Conservation (phyloP, 106 monocot species). For the Dendrobium officinale region DNA sequence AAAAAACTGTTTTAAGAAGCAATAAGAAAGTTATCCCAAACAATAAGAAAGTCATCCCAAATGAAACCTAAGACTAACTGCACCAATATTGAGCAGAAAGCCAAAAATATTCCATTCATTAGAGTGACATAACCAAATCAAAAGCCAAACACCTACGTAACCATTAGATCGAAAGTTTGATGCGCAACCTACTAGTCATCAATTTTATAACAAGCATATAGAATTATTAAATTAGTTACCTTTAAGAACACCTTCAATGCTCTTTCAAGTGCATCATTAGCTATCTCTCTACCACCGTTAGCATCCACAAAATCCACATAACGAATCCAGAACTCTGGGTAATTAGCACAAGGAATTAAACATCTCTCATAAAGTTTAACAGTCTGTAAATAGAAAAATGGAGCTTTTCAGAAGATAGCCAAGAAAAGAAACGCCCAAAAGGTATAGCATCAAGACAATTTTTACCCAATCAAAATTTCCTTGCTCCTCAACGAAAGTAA, state of each 20-base stretch:
- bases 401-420: slow-evolving; percentile 16
- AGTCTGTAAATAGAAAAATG: slow-evolving; percentile 48
- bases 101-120: not conserved
- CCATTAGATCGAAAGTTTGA: not conserved
- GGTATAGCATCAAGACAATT: not conserved
- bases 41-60: too few relatives aligned
- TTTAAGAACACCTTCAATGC: slow-evolving; percentile 57
- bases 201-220: slow-evolving; percentile 3
- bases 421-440: not conserved
- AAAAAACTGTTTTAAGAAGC: too few relatives aligned
- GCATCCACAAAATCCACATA: slow-evolving; percentile 80
- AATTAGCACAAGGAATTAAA: slow-evolving; percentile 98
- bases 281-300: slow-evolving; percentile 80
- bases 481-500: slow-evolving; percentile 79
- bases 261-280: slow-evolving; percentile 51
- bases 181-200: not conserved
- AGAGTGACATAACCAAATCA: not conserved
- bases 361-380: slow-evolving; percentile 99
- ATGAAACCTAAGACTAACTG: not conserved
- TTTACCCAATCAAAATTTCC: slow-evolving; percentile 98
- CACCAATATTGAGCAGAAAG: not conserved
- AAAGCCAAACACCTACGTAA: not conserved
- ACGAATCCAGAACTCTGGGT: slow-evolving; percentile 95
- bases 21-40: too few relatives aligned
- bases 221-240: slow-evolving; percentile 36